These are phyloP conservation scores for Tricholoma terreum DNA, from an alignment of 768 basidiomycete genomes.

Conservation along the genomic window DNA sequence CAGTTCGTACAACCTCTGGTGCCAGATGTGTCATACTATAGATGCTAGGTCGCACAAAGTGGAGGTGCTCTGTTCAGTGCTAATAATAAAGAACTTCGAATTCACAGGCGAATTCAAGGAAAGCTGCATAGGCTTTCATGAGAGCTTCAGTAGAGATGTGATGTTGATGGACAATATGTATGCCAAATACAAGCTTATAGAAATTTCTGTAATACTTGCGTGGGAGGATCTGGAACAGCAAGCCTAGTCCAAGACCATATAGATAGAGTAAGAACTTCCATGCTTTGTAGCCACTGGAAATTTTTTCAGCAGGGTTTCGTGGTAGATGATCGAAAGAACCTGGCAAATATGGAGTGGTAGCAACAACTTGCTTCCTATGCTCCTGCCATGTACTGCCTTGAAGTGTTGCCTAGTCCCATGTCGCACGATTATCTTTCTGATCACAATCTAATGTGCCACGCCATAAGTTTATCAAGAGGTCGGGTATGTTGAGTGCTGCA, in stretches of 20 bases:
- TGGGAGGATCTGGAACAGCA: not conserved
- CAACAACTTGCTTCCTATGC: constrained; percentile 27
- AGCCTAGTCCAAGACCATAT: not conserved
- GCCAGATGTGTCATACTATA: not conserved
- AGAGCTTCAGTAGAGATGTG: not conserved
- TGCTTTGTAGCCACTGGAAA: not conserved
- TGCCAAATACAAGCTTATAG: not conserved
- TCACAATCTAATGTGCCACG: too few species aligned
- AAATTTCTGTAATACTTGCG: not conserved
- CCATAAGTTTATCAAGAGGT: too few species aligned
- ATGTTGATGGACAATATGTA: not conserved
- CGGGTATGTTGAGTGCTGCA: too few species aligned
- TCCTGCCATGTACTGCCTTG: constrained; percentile 27
- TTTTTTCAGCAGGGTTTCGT: constrained; percentile 16
- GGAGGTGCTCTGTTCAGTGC: not conserved
- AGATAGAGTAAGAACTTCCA: not conserved
- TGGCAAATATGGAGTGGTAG: constrained; percentile 21
- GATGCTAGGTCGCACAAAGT: constrained; percentile 1
- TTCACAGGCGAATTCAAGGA: not conserved
- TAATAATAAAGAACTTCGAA: not conserved
- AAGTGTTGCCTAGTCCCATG: constrained; percentile 35
- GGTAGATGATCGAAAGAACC: constrained; percentile 25
- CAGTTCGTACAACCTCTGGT: not conserved
- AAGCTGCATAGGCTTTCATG: not conserved
- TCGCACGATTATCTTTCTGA: too few species aligned